Conservation (phyloP, 2,329 filamentous ascomycete genomes). For the Cladorrhinum sp. region DNA sequence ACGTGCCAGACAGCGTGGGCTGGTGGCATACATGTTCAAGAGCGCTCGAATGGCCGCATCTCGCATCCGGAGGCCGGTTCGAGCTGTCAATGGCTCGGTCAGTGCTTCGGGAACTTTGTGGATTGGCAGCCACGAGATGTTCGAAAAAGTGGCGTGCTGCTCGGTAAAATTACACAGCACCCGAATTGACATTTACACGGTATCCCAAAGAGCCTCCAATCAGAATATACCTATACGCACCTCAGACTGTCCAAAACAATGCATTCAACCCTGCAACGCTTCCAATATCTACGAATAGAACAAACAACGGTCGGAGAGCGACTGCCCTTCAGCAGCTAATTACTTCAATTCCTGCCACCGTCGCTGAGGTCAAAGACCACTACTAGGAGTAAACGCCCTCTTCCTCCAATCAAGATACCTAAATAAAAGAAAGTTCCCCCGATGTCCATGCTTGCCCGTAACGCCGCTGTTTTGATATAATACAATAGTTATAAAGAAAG, state of each 20-base stretch:
- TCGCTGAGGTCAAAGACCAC: not conserved
- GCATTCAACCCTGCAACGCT: not conserved
- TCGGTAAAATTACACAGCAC: not conserved
- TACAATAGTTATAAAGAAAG: constrained; percentile 1
- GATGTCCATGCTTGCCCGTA: constrained; percentile 6
- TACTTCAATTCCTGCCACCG: not conserved
- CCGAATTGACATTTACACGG: not conserved
- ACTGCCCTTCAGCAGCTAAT: not conserved
- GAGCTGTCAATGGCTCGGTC: constrained; percentile 19
- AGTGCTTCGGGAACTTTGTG: not conserved
- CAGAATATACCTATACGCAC: not conserved
- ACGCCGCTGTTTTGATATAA: constrained; percentile 11
- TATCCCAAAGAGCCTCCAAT: not conserved
- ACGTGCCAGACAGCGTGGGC: constrained; percentile 21
- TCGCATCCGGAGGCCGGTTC: constrained; percentile 4
- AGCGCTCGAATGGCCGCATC: constrained; percentile 11
- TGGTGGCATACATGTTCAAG: constrained; percentile 23
- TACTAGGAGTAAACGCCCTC: not conserved
- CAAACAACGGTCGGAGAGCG: not conserved
- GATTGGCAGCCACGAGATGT: not conserved
- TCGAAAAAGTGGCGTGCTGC: not conserved
- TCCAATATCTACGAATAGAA: not conserved
- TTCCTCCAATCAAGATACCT: not conserved
- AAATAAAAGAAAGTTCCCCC: not conserved
- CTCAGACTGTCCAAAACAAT: not conserved